phyloP scores from a whole-genome alignment of 768 basidiomycete species.

The Candolleomyces eurysporus region DNA sequence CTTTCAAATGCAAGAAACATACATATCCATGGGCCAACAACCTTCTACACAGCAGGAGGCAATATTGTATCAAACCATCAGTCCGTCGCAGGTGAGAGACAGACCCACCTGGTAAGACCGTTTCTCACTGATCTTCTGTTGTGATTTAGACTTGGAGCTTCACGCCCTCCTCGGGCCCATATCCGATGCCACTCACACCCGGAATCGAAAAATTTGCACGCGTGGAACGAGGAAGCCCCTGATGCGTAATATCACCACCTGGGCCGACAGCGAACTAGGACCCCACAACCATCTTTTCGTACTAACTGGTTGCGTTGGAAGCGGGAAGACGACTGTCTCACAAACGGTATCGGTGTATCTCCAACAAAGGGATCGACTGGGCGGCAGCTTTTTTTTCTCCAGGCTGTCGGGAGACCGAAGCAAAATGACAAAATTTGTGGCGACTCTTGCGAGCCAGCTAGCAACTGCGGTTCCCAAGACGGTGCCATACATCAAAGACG shows the following conservation, averaged over 20 bases:
- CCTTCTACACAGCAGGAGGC: too few species aligned
- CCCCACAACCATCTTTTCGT: conserved; percentile 9
- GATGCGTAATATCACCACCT: neutral
- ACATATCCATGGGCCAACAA: too few species aligned
- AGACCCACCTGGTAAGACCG: too few species aligned
- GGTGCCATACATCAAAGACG: neutral
- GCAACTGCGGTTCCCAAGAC: conserved; percentile 1
- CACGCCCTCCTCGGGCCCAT: neutral
- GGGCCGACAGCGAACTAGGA: neutral
- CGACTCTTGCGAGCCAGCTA: conserved; percentile 15
- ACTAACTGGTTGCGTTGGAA: conserved; percentile 16
- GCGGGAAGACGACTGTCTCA: conserved; percentile 17
- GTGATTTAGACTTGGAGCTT: too few species aligned
- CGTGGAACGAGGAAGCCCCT: neutral
- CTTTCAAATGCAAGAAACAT: too few species aligned
- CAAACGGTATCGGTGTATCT: conserved; percentile 8
- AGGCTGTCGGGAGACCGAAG: conserved; percentile 1
- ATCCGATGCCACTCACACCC: neutral
- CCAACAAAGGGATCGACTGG: neutral
- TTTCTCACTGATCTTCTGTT: too few species aligned
- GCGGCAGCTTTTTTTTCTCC: conserved; percentile 15
- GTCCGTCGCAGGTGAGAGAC: too few species aligned
- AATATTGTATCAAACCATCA: too few species aligned
- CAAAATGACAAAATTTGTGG: conserved; percentile 1
- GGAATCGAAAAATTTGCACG: neutral